Percentiles rank a stretch among this genome's conserved stretches.
Conservation (phyloP, 345 rosid species). For the Populus pruinosa region DNA sequence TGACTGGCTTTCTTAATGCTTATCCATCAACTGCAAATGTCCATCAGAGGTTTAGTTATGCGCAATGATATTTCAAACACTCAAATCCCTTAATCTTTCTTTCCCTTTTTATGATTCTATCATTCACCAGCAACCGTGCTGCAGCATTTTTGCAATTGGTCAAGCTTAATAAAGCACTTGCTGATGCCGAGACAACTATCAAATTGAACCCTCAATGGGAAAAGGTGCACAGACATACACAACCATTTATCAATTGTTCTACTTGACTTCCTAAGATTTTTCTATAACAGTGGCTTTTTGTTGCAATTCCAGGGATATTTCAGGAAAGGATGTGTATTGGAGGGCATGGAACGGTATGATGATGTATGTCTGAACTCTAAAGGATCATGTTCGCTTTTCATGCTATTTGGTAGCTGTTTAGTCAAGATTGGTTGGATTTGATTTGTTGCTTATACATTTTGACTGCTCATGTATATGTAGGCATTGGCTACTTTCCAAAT, state of each 20-base stretch:
- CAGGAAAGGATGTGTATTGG: slow-evolving; percentile 92
- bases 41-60: neutral
- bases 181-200: slow-evolving; percentile 89
- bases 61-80: neutral
- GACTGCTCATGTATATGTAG: slow-evolving; percentile 29
- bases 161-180: slow-evolving; percentile 86
- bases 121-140: slow-evolving; percentile 75
- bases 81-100: neutral
- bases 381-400: slow-evolving; percentile 4
- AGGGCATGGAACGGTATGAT: slow-evolving; percentile 89
- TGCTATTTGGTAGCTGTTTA: neutral
- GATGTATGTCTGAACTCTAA: slow-evolving; percentile 44
- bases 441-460: slow-evolving; percentile 5
- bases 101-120: slow-evolving; percentile 1
- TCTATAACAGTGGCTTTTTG: slow-evolving; percentile 5
- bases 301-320: slow-evolving; percentile 67
- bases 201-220: slow-evolving; percentile 87
- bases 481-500: slow-evolving; percentile 73
- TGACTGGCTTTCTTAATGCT: neutral
- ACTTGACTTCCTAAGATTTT: slow-evolving; percentile 4
- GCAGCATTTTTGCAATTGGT: slow-evolving; percentile 89
- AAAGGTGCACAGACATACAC: slow-evolving; percentile 45
- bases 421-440: neutral
- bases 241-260: neutral
- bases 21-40: neutral